phyloP scores from a whole-genome alignment of 2,329 filamentous ascomycete genomes.

The Fusarium denticulatum region DNA sequence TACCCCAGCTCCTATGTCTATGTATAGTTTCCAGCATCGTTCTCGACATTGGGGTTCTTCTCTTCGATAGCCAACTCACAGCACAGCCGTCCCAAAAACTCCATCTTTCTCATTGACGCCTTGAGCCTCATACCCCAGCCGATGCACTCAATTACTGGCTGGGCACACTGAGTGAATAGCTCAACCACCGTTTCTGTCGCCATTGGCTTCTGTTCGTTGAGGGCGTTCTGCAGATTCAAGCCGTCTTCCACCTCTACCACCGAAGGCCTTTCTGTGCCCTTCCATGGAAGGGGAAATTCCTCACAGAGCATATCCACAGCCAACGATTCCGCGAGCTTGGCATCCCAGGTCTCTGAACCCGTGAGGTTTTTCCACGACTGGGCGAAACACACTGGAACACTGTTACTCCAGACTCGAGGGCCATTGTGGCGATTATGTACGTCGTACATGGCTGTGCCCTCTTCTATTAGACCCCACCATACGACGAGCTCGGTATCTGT shows the following conservation, averaged over 20 bases:
- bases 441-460: slow-evolving; percentile 42
- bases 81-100: slow-evolving; percentile 39
- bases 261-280: slow-evolving; percentile 31
- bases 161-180: slow-evolving; percentile 39
- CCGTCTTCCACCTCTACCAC: slow-evolving; percentile 42
- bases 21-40: slow-evolving; percentile 29
- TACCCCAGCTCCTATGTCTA: slow-evolving; percentile 14
- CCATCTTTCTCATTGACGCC: slow-evolving; percentile 37
- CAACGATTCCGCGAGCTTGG: slow-evolving; percentile 34
- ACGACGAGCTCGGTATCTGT: slow-evolving; percentile 40
- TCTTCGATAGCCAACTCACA: slow-evolving; percentile 43
- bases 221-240: slow-evolving; percentile 32
- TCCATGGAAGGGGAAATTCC: slow-evolving; percentile 40
- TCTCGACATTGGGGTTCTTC: slow-evolving; percentile 29
- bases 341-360: slow-evolving; percentile 31
- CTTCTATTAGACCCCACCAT: slow-evolving; percentile 44
- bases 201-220: slow-evolving; percentile 36
- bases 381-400: slow-evolving; percentile 42
- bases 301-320: slow-evolving; percentile 42
- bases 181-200: slow-evolving; percentile 38
- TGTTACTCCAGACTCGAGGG: slow-evolving; percentile 42
- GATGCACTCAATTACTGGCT: slow-evolving; percentile 35
- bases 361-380: slow-evolving; percentile 42
- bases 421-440: slow-evolving; percentile 35
- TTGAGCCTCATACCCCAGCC: slow-evolving; percentile 38